Conservation (phyloP, 352 stramenopile species). For the Elongisporangium anandrum region DNA sequence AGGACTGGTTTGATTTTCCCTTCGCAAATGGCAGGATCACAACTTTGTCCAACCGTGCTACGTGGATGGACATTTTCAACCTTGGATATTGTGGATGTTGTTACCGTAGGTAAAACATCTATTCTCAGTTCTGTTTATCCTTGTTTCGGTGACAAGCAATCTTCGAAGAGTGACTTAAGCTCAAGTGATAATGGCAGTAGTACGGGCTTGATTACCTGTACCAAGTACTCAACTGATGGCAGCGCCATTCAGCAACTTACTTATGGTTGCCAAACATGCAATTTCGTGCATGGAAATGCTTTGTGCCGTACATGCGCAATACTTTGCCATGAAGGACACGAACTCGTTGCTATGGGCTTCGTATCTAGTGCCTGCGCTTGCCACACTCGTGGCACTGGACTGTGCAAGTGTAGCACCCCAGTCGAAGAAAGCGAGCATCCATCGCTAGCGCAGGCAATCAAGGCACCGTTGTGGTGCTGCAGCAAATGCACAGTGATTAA, state of each 20-base stretch:
- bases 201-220: not conserved
- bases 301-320: constrained; percentile 68
- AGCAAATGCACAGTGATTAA: constrained; percentile 85
- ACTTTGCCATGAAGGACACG: constrained; percentile 78
- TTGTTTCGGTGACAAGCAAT: not conserved
- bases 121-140: not conserved
- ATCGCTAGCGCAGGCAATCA: constrained; percentile 27
- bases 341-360: constrained; percentile 71
- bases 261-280: constrained; percentile 82
- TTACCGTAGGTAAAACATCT: not conserved
- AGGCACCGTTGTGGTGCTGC: constrained; percentile 65
- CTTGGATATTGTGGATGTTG: not conserved
- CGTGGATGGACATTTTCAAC: not conserved
- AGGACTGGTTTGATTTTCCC: constrained; percentile 51
- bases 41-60: not conserved
- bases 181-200: not conserved
- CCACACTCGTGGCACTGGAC: constrained; percentile 35
- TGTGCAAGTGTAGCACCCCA: constrained; percentile 48
- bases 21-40: not conserved
- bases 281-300: constrained; percentile 54
- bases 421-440: constrained; percentile 35
- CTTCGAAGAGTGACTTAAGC: not conserved
- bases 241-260: constrained; percentile 76
- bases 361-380: constrained; percentile 71
- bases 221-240: constrained; percentile 45